Evolutionary conservation across 305 asterid species (phyloP), one percentile per base, ranked within the genome.

Genomic region (Andrographis paniculata): DNA sequence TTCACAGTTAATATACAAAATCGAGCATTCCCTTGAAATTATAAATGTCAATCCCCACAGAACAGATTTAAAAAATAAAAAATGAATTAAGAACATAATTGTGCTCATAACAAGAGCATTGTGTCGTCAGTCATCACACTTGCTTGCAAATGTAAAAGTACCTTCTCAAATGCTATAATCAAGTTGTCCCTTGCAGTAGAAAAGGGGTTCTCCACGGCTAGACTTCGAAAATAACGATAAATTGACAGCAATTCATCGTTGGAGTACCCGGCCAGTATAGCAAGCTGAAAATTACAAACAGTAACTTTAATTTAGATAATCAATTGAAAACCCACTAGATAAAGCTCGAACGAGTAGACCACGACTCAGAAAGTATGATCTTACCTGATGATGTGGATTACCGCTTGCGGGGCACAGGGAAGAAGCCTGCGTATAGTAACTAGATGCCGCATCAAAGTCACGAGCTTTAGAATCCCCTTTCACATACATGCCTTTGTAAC

Each of bases 101-200:
- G 12, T 5, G 16, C 1, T 2, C n/a, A n/a, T n/a, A n/a, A n/a
- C n/a, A n/a, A n/a, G n/a, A n/a, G n/a, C n/a, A n/a, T n/a, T n/a
- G n/a, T n/a, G n/a, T n/a, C 8, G 4, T 24, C 6, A 24, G 30
- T 24, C 8, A 8, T 24, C 30, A 3, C 8, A 8, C 30, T 9
- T 41, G 19, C 17, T 37, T n/a, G 5, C 42, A 37, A 14, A 37
- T 0, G 42, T 37, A 37, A 17, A 8, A n/a, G 66, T 79, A 87
- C 99, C 99, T 87, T 91, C 80, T 87, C 99, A 74, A 87, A 91
- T 30, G 93, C 95, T 69, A 87, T 77, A 30, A 84, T 77, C 72
- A 91, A 72, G 71, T 91, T 91, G 56, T 91, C 96, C 64, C 95
- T 70, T 42, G 99, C 99, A 33, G 96, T 91, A 53, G 67, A 24